Conservation (phyloP, 2,329 filamentous ascomycete genomes). For the Raffaelea albimanens region DNA sequence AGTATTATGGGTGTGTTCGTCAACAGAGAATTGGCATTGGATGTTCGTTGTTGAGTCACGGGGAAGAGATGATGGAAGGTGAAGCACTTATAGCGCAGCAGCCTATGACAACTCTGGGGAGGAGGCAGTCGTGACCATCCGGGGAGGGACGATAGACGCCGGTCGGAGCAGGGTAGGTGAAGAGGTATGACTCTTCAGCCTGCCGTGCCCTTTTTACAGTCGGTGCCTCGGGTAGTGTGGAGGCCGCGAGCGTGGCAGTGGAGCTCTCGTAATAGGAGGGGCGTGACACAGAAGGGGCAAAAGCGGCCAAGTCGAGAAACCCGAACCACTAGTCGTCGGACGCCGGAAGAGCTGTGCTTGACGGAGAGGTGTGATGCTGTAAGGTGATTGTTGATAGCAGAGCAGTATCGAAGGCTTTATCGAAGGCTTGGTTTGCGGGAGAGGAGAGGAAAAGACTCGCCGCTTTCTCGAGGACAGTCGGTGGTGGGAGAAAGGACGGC, state of each 20-base stretch:
- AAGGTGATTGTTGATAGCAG: no score
- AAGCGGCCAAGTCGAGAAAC: neutral
- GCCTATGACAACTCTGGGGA: slow-evolving; percentile 6
- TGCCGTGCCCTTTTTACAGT: slow-evolving; percentile 22
- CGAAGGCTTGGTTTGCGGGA: no score
- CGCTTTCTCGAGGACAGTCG: no score
- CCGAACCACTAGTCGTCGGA: neutral
- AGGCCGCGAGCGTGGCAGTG: neutral
- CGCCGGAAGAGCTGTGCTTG: neutral
- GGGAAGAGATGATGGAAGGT: neutral
- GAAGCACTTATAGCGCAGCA: slow-evolving; percentile 22
- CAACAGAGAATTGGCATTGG: slow-evolving; percentile 23
- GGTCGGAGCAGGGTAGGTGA: slow-evolving; percentile 30
- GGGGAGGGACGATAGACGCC: slow-evolving; percentile 22
- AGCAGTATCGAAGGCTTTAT: no score
- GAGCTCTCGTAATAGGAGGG: neutral
- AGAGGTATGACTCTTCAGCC: slow-evolving; percentile 38
- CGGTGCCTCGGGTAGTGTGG: slow-evolving; percentile 3
- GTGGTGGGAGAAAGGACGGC: no score
- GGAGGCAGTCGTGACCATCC: slow-evolving; percentile 28
- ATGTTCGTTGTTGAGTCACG: slow-evolving; percentile 13
- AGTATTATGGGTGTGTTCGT: neutral
- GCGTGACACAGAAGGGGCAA: slow-evolving; percentile 4
- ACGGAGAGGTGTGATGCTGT: no score
- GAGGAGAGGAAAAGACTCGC: no score